Conservation (phyloP, 176 grass and related monocot species). For the Aechmea fasciata region DNA sequence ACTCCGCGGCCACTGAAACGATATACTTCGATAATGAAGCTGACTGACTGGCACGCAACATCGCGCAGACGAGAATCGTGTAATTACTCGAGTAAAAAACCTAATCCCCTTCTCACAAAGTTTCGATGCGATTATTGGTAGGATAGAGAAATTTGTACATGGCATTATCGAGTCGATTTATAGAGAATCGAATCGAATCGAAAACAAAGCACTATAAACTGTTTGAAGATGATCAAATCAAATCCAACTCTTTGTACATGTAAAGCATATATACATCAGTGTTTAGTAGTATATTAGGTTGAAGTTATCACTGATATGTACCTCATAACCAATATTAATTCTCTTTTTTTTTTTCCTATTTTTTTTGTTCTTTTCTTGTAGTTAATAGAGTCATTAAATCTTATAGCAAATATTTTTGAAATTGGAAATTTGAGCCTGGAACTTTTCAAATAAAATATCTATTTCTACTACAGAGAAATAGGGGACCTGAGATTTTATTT, state of each 20-base stretch:
- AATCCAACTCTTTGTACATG: neutral
- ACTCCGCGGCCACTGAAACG: slow-evolving; percentile 53
- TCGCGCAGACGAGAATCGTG: neutral
- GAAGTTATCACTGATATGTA: too few species aligned
- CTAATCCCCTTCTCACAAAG: neutral
- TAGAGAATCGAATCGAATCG: neutral
- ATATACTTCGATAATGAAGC: neutral
- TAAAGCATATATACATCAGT: neutral
- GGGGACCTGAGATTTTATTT: too few species aligned
- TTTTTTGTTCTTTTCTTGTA: too few species aligned
- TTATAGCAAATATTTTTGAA: too few species aligned
- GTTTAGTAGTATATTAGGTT: too few species aligned
- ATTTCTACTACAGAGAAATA: too few species aligned
- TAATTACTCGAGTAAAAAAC: neutral
- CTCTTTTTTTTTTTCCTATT: too few species aligned
- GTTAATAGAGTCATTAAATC: too few species aligned
- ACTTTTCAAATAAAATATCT: too few species aligned
- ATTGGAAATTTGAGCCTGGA: too few species aligned
- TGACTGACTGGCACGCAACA: neutral
- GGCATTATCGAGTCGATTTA: neutral
- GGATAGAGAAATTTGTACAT: neutral
- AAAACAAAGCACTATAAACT: neutral
- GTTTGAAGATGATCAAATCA: neutral
- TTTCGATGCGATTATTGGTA: neutral
- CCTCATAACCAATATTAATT: too few species aligned